phyloP scores from a whole-genome alignment of 2,329 filamentous ascomycete genomes.

The Nemania sp. region DNA sequence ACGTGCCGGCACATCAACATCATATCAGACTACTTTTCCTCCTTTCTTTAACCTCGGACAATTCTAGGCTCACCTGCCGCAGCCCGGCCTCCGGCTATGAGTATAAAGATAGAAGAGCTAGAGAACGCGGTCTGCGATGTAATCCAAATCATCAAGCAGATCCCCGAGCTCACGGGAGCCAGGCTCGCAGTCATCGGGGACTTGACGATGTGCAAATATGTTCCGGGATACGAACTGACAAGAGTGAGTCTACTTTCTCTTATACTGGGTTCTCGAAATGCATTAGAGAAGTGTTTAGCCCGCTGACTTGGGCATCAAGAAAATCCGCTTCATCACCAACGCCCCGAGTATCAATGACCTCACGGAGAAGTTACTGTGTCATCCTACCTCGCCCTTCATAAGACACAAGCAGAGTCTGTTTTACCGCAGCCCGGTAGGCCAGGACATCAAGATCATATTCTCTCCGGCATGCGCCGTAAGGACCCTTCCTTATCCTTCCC shows the following conservation, averaged over 20 bases:
- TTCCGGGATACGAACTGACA: slow-evolving; percentile 28
- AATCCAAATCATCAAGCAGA: slow-evolving; percentile 36
- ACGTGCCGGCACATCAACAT: slow-evolving; percentile 9
- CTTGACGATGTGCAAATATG: slow-evolving; percentile 35
- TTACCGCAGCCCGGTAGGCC: slow-evolving; percentile 27
- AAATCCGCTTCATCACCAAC: slow-evolving; percentile 35
- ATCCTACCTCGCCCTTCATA: slow-evolving; percentile 32
- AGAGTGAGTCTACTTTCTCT: slow-evolving; percentile 26
- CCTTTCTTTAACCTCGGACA: too few relatives aligned
- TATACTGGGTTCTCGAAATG: background rate
- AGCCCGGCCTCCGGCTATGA: slow-evolving; percentile 13
- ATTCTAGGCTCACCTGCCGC: too few relatives aligned
- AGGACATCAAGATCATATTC: slow-evolving; percentile 32
- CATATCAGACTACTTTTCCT: background rate
- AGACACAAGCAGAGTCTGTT: slow-evolving; percentile 27
- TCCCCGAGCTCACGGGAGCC: slow-evolving; percentile 30
- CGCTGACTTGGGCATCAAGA: slow-evolving; percentile 18
- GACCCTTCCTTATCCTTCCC: slow-evolving; percentile 5
- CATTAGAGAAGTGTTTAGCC: background rate
- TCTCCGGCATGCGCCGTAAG: slow-evolving; percentile 34
- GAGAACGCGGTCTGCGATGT: slow-evolving; percentile 34
- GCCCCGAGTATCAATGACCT: slow-evolving; percentile 29
- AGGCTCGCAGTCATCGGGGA: slow-evolving; percentile 34
- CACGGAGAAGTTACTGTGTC: slow-evolving; percentile 30
- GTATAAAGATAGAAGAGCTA: slow-evolving; percentile 24